Evolutionary conservation across 2,329 filamentous ascomycete genomes (phyloP), one percentile per base, ranked within the genome.

Genomic region (Zelopaecilomyces penicillatus): DNA sequence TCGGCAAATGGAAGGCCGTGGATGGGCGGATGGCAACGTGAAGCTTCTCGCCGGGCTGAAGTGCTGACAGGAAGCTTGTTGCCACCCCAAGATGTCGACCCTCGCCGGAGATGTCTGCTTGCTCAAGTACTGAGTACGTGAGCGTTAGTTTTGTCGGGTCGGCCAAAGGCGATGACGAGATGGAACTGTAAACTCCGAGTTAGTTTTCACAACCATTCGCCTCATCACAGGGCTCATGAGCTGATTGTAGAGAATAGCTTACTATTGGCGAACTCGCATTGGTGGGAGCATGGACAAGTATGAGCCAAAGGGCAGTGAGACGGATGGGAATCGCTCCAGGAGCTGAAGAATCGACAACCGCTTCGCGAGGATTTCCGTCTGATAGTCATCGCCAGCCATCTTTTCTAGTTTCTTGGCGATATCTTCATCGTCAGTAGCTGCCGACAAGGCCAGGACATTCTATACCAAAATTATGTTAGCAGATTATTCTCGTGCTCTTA

Each of bases 221-320:
- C 7, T 34, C 32, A 34, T 27, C 12, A 6, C 6, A 28, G 19
- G 32, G 32, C 12, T 19, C 19, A 19, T 19, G 19, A 19, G 19
- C 19, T 19, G 19, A 12, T 34, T 9, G 19, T 19, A 19, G 19
- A 19, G 19, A 19, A 19, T 19, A 27, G 49, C 62, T 53, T 53
- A 68, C 61, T 89, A 89, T 60, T 87, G 82, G n/a, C 85, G 76
- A 34, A 86, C 73, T 29, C 85, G 80, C 80, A 93, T 86, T 0
- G 85, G 82, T 2, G 84, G 83, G 1, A 89, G 74, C 71, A 88
- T 82, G 31, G 73, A 71, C 6, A 93, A 70, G 66, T 85, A 91
- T 12, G 76, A 65, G 4, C 74, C 74, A 27, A 93, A 73, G 0
- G 84, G 73, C 0, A 91, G 62, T 3, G 74, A 64, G 30, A 85